Conservation (phyloP, 2,329 filamentous ascomycete species). For the Graphilbum ipis-grandicollis region DNA sequence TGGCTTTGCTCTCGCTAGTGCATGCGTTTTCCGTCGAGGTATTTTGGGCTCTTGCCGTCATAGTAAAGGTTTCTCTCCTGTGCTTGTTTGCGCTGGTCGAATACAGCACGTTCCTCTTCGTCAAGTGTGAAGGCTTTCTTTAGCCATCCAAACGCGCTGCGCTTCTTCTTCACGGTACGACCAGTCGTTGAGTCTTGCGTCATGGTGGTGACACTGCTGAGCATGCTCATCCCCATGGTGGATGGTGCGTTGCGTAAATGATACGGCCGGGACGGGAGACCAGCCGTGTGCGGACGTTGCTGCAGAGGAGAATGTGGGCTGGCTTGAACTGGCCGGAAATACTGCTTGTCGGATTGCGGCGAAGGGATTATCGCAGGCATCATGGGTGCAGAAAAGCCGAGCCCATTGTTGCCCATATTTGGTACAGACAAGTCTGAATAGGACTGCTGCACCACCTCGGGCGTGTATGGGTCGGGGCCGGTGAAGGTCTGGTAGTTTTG, state of each 20-base stretch:
- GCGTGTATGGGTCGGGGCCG: conserved; percentile 28
- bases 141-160: conserved; percentile 49
- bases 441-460: conserved; percentile 23
- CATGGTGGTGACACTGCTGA: conserved; percentile 35
- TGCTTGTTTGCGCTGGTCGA: conserved; percentile 35
- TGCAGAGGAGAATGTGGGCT: conserved; percentile 47
- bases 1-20: conserved; percentile 2
- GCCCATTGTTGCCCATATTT: conserved; percentile 3
- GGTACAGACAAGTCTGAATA: conserved; percentile 5
- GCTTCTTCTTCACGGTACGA: conserved; percentile 42
- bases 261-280: conserved; percentile 16
- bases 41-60: conserved; percentile 31
- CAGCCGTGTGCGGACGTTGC: conserved; percentile 38
- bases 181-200: conserved; percentile 20
- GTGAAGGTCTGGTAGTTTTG: conserved; percentile 12
- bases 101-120: conserved; percentile 43
- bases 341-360: conserved; percentile 35
- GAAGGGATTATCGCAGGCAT: conserved; percentile 24
- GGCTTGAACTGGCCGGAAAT: conserved; percentile 43
- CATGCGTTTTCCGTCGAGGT: conserved; percentile 37
- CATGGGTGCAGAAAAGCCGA: conserved; percentile 19
- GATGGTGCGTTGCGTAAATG: conserved; percentile 33
- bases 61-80: conserved; percentile 29
- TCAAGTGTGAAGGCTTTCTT: conserved; percentile 51
- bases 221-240: conserved; percentile 37